Base-by-base conservation (phyloP, 768 basidiomycete genomes). In the Tulasnella calospora region DNA sequence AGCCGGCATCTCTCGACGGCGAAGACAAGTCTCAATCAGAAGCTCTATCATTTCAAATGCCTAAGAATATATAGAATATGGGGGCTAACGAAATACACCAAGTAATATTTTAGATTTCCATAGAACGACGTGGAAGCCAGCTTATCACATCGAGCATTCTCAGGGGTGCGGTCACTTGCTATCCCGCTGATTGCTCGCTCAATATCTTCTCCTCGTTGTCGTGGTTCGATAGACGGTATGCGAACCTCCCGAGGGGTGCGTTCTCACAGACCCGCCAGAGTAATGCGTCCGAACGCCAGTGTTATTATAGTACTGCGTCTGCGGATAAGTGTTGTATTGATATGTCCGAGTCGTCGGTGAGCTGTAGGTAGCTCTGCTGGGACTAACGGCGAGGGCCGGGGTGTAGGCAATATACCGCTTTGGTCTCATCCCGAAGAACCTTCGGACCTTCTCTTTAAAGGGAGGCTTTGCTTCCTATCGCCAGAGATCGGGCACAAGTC, bases 381-480 rank as follows among this genome's bases (percentile, higher is more conserved):
- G 61, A 33, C 61, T 67, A 15, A 67, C 12, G 47, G 40, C 36
- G 15, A 57, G 46, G 1, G 77, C 77, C 12, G 77, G 77, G 7
- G 71, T 72, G 69, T 78, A 78, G 40, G 44, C 51, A 38, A 78
- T 78, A 38, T 71, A 71, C 33, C 69, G 67, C 51, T 78, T 78
- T 30, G 61, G 77, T 44, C 71, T 61, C 69, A 71, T 71, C 23
- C 77, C 77, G 35, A 78, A 71, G 41, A 71, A 35, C 27, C 77
- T 61, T 5, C 77, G 77, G 44, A 78, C 69, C 70, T 71, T 78
- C 30, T 78, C 77, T 41, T 46, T 47, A 33, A 78, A 71, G 40
- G 61, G 61, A 71, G 77, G 77, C n/a, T 78, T 78, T 36, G 67
- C 44, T 78, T 78, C 77, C 77, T 78, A 44, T 47, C 33, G 40